Base-by-base conservation (phyloP, 1,139 yeast species). In the Blastobotrys ciferrii region DNA sequence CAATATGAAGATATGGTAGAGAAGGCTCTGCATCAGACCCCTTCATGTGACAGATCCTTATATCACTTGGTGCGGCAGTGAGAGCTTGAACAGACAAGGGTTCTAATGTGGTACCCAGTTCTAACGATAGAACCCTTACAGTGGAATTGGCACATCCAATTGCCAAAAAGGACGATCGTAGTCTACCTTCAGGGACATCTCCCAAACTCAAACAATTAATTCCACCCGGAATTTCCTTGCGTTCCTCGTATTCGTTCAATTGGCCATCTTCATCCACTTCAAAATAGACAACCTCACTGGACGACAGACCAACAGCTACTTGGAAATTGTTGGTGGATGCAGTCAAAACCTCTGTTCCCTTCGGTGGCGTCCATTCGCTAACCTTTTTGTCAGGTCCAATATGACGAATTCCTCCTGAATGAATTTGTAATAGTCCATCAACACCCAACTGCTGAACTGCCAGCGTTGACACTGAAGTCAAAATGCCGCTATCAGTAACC, bases 311-410 rank as follows among this genome's bases (percentile, higher is more conserved):
- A 6, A 92, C 61, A 0, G 79, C 79, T 0, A 91, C 72, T 64
- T 92, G 98, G 17, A 77, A 74, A 36, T 75, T 72, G 33, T 87
- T 87, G 2, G 84, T 69, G 1, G 87, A 66, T 0, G 91, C 84
- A 23, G 72, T 69, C 0, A 77, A 60, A 37, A 92, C 75, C 28
- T 77, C 71, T 13, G 84, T 80, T 4, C 30, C 36, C 0, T 84
- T 83, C 0, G 96, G 95, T 1, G 96, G 88, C 37, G 69, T 73
- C 98, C 98, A 92, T 55, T 86, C 86, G 5, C 80, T 72, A 2
- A 67, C 59, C 32, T 67, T 69, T 3, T 58, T 51, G 47, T 62
- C 60, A 28, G 72, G 71, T 3, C 70, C 65, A 2, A 89, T 72
- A 58, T 86, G 91, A 14, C 84, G 73, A 25, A 92, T 71, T n/a